These are phyloP conservation scores for Astrothelium macrocarpum DNA, from an alignment of 495 filamentous ascomycete genomes.

Conservation along the genomic window DNA sequence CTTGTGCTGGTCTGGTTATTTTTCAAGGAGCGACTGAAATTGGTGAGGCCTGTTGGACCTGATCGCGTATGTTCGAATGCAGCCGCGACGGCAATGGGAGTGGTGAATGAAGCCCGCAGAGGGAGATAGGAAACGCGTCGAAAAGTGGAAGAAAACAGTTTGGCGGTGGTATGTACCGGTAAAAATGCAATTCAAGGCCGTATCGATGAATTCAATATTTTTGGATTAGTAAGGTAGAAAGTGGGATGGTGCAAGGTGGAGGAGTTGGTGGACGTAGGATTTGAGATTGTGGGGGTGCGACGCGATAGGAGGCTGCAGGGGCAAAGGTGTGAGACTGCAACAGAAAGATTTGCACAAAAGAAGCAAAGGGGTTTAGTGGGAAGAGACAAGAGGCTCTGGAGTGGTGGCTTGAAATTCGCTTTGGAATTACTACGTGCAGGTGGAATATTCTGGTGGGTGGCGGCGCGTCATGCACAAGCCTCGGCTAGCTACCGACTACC, in stretches of 20 bases:
- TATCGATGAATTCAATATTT: not conserved
- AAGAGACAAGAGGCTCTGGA: not conserved
- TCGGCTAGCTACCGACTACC: not conserved
- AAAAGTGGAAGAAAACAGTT: slow-evolving; percentile 78
- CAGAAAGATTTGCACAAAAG: not conserved
- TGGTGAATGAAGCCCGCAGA: slow-evolving; percentile 50
- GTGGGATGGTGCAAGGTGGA: too few species aligned
- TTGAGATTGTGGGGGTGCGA: too few species aligned
- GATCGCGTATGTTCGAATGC: slow-evolving; percentile 47
- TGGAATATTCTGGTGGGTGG: not conserved
- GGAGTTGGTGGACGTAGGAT: too few species aligned
- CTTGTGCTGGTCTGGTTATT: slow-evolving; percentile 17
- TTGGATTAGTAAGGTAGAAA: too few species aligned
- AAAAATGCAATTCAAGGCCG: not conserved
- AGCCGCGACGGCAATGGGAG: slow-evolving; percentile 56
- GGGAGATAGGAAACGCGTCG: slow-evolving; percentile 47
- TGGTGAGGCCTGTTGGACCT: slow-evolving; percentile 28
- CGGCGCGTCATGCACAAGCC: not conserved
- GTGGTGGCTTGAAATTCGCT: not conserved
- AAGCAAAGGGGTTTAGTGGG: not conserved
- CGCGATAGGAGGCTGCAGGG: too few species aligned
- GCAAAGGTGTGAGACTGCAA: too few species aligned
- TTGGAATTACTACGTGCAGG: not conserved
- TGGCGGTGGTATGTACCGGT: slow-evolving; percentile 34
- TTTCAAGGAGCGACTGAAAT: slow-evolving; percentile 28